Conservation (phyloP, 2,329 filamentous ascomycete species). For the Botrytis paeoniae region DNA sequence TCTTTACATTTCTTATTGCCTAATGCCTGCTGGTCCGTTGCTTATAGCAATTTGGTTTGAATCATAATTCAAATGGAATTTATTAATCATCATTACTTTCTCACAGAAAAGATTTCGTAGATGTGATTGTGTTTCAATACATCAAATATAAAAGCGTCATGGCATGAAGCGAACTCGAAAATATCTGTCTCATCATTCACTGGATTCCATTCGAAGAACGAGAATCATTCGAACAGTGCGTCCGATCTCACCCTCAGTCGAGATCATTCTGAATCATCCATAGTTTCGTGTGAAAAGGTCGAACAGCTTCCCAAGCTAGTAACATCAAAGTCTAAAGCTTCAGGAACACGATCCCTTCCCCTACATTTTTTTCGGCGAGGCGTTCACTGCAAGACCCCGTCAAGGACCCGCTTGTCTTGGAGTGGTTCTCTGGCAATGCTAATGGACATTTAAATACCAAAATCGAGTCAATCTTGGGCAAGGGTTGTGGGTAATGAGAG, state of each 20-base stretch:
- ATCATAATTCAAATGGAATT: background rate
- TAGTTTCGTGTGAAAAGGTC: background rate
- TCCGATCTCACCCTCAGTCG: background rate
- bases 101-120: background rate
- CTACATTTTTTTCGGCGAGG: background rate
- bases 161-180: background rate
- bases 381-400: background rate
- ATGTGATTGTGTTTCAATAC: background rate
- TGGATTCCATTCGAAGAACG: background rate
- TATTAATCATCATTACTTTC: background rate
- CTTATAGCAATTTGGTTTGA: background rate
- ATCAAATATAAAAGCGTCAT: background rate
- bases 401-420: background rate
- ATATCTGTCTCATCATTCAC: background rate
- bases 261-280: background rate
- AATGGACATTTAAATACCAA: background rate
- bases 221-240: background rate
- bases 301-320: too few species aligned
- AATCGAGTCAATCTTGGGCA: too few species aligned
- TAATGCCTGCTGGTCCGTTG: background rate
- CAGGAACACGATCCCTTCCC: too few species aligned
- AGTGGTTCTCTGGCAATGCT: background rate
- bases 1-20: background rate
- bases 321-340: background rate
- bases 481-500: too few species aligned